phyloP scores from a whole-genome alignment of 2,329 filamentous ascomycete species.

The Cucurbitaria berberidis region DNA sequence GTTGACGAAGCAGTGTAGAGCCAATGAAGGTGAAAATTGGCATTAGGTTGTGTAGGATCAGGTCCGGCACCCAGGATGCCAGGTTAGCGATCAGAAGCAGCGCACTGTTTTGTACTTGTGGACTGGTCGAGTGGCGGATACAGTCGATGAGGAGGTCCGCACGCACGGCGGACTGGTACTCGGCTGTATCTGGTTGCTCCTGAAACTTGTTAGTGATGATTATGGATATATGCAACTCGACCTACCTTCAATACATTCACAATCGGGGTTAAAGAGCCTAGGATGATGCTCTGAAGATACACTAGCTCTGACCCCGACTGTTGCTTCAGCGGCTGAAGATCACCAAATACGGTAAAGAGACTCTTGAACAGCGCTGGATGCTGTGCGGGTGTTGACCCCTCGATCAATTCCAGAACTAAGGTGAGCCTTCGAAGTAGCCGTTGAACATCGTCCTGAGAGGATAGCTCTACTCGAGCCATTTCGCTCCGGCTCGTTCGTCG shows the following conservation, averaged over 20 bases:
- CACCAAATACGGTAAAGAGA: conserved; percentile 83
- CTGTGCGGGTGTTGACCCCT: conserved; percentile 75
- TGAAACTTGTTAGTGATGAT: conserved; percentile 3
- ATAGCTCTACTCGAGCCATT: conserved; percentile 65
- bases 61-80: conserved; percentile 84
- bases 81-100: conserved; percentile 86
- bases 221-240: neutral
- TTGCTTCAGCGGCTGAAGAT: conserved; percentile 82
- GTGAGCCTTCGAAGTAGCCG: conserved; percentile 77
- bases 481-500: conserved; percentile 78
- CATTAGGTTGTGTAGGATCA: conserved; percentile 97
- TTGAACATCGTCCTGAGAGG: conserved; percentile 69
- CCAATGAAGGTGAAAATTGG: conserved; percentile 99
- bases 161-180: conserved; percentile 80
- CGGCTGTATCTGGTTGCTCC: conserved; percentile 57
- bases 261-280: conserved; percentile 83
- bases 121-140: conserved; percentile 87
- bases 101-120: conserved; percentile 91
- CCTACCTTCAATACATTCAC: conserved; percentile 72
- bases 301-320: conserved; percentile 85
- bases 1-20: conserved; percentile 85
- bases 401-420: conserved; percentile 85
- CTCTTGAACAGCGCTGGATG: conserved; percentile 78
- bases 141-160: conserved; percentile 93
- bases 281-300: conserved; percentile 84